phyloP scores from a whole-genome alignment of 148 eudicot genomes.

The Polygonum maritimum region DNA sequence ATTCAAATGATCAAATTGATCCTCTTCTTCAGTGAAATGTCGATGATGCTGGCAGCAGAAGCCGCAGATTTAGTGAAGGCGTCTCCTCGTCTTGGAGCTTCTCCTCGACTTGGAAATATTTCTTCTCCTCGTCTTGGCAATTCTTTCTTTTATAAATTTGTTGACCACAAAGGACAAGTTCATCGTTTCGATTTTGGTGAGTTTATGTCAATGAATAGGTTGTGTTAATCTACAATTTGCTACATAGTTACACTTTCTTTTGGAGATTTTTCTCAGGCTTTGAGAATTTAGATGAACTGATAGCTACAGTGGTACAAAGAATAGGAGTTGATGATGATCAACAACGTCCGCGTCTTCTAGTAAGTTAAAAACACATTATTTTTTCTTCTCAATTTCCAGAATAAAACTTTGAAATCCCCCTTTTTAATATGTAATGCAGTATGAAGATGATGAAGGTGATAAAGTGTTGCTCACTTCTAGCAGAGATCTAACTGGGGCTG shows the following conservation, averaged over 20 bases:
- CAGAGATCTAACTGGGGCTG: slow-evolving; percentile 74
- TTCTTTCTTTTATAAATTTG: slow-evolving; percentile 68
- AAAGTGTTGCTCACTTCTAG: slow-evolving; percentile 76
- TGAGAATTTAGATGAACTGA: slow-evolving; percentile 75
- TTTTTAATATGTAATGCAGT: slow-evolving; percentile 30
- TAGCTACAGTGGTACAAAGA: slow-evolving; percentile 61
- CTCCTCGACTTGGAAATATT: slow-evolving; percentile 77
- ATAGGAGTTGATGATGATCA: slow-evolving; percentile 37
- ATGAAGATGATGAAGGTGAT: slow-evolving; percentile 96
- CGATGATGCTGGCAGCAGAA: slow-evolving; percentile 53
- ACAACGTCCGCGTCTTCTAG: slow-evolving; percentile 59
- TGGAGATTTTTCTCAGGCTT: slow-evolving; percentile 31
- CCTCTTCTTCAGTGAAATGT: slow-evolving; percentile 57
- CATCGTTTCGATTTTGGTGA: slow-evolving; percentile 83
- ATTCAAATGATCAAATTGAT: slow-evolving; percentile 3
- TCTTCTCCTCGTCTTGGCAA: slow-evolving; percentile 82
- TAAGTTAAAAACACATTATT: slow-evolving; percentile 19
- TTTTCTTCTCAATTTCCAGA: not conserved
- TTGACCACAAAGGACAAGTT: slow-evolving; percentile 68
- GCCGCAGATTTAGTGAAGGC: slow-evolving; percentile 60
- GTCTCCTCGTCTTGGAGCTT: slow-evolving; percentile 67
- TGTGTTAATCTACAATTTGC: not conserved
- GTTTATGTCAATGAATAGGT: slow-evolving; percentile 3
- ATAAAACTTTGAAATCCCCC: not conserved
- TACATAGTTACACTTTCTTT: not conserved